Base-by-base conservation (phyloP, 176 grass and related monocot species). In the Aegilops sharonensis region DNA sequence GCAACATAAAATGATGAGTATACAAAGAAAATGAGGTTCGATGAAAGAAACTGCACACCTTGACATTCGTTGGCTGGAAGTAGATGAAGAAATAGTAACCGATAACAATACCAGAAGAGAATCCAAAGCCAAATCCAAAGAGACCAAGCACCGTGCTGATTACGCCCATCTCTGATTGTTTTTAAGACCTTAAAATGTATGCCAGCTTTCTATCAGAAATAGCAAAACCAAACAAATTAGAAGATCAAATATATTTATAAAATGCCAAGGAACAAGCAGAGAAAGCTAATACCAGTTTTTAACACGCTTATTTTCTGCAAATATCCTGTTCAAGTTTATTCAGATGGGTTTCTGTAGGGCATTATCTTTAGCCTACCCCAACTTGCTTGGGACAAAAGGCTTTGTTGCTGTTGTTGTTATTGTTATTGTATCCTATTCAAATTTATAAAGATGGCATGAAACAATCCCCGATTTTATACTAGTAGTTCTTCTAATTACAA, bases 71-170 rank as follows among this genome's bases (percentile, higher is more conserved):
- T 76, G 92, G 92, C 71, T 99, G 97, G 78, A 83, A 80, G 56
- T 89, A 95, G 67, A 99, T 89, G 90, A 99, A 96, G 54, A 91
- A 68, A 27, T 90, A 94, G 88, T 94, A 96, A 10, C 97, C 97
- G 18, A 96, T 91, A 37, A 92, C 90, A 80, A 94, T 72, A 35
- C 97, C 97, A 83, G 93, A 64, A 0, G 90, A 87, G 25, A 99
- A 81, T 64, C 97, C 97, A 65, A 90, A 81, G 5, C 97, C 94
- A 87, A 99, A 99, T 65, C 97, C 94, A 78, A 83, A 88, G 78
- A 96, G 94, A 76, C 97, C 90, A 50, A 99, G 78, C 42, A 89
- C 76, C n/a, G 89, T 96, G 84, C 97, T 96, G 72, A 99, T 15
- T 30, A 96, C 13, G 11, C 97, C 97, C 90, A 96, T 90, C 50